phyloP scores from a whole-genome alignment of 345 rosid species.

The Populus ilicifolia region DNA sequence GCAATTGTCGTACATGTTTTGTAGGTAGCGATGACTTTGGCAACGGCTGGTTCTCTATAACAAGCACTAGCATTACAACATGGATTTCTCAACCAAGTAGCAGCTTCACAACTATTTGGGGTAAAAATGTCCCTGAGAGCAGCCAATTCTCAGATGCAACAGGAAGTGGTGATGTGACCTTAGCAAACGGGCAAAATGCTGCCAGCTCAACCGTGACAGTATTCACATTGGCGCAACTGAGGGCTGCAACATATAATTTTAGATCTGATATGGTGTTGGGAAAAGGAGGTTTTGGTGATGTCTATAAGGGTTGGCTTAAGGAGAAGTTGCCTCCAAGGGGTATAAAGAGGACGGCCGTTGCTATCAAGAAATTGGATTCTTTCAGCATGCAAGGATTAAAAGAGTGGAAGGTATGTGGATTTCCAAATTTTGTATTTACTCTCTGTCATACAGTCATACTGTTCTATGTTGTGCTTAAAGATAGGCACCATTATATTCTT shows the following conservation, averaged over 20 bases:
- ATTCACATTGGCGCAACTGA: constrained; percentile 16
- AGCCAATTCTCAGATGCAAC: constrained; percentile 6
- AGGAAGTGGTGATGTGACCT: neutral
- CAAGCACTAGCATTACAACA: constrained; percentile 12
- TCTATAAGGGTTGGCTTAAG: constrained; percentile 19
- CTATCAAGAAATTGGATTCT: constrained; percentile 4
- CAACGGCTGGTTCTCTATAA: neutral
- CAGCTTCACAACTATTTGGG: constrained; percentile 8
- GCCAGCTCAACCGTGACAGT: constrained; percentile 5
- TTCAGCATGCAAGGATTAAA: constrained; percentile 16
- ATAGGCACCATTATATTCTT: no score
- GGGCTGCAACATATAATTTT: constrained; percentile 18
- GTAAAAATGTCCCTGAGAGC: neutral
- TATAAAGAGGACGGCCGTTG: constrained; percentile 11
- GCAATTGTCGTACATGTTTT: constrained; percentile 1
- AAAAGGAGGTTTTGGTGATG: constrained; percentile 17
- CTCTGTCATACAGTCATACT: neutral
- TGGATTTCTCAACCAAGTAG: constrained; percentile 9
- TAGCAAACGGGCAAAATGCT: constrained; percentile 3
- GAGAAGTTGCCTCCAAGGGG: constrained; percentile 6
- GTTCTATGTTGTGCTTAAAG: neutral
- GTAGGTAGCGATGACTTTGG: constrained; percentile 3
- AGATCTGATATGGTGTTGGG: constrained; percentile 7
- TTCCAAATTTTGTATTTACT: neutral
- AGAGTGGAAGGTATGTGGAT: constrained; percentile 11